Percentiles rank a stretch among this genome's conserved stretches.
Conservation (phyloP, 768 basidiomycete species). For the Pleurotus djamor region DNA sequence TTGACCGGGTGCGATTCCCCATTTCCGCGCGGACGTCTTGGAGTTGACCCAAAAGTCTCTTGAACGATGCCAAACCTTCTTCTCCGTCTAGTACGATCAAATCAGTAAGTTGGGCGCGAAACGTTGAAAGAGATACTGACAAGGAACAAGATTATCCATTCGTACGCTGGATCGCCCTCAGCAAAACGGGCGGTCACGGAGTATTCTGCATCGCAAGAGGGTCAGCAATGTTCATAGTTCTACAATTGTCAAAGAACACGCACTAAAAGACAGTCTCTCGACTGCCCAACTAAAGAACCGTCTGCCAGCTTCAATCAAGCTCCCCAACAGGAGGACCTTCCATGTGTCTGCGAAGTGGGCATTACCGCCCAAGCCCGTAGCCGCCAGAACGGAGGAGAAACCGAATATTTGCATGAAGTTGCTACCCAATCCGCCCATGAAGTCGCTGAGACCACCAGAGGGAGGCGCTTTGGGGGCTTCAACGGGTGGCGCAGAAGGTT, state of each 20-base stretch:
- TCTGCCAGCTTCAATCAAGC: constrained; percentile 10
- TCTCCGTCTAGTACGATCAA: constrained; percentile 27
- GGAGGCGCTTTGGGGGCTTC: background rate
- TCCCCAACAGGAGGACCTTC: constrained; percentile 5
- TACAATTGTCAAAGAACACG: constrained; percentile 12
- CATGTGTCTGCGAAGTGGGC: constrained; percentile 1
- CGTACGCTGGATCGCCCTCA: constrained; percentile 46
- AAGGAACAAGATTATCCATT: constrained; percentile 45
- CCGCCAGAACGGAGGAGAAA: constrained; percentile 1
- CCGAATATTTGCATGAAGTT: constrained; percentile 6
- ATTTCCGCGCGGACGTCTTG: constrained; percentile 36
- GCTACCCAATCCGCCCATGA: background rate
- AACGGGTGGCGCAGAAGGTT: background rate
- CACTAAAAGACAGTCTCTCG: constrained; percentile 35
- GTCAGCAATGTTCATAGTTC: background rate
- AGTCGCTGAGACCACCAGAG: background rate
- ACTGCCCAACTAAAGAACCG: constrained; percentile 21
- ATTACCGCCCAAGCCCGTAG: background rate
- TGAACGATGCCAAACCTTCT: constrained; percentile 38
- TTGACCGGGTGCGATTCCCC: constrained; percentile 28
- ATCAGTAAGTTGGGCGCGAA: background rate
- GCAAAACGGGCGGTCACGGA: constrained; percentile 42
- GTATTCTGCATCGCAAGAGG: constrained; percentile 26
- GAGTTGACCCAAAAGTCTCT: constrained; percentile 40
- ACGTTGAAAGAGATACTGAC: constrained; percentile 20